Conservation (phyloP, 2,329 filamentous ascomycete species). For the Claviceps sp. region DNA sequence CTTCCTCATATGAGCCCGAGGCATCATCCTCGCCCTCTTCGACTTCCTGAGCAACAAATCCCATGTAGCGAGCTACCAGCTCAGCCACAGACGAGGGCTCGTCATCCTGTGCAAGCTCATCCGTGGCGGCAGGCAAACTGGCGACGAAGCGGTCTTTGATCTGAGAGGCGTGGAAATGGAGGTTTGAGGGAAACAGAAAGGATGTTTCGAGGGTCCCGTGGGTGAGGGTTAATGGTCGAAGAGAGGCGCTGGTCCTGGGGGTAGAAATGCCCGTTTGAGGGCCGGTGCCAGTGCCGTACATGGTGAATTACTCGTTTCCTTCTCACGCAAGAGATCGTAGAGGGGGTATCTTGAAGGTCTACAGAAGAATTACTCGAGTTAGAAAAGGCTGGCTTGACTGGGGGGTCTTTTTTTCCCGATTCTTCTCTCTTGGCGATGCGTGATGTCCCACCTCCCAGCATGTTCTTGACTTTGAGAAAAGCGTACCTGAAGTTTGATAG, state of each 20-base stretch:
- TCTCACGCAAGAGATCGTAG: neutral
- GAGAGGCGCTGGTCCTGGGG: constrained; percentile 81
- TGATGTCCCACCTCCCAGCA: neutral
- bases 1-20: constrained; percentile 80
- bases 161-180: constrained; percentile 93
- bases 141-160: constrained; percentile 82
- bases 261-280: constrained; percentile 95
- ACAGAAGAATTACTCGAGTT: neutral
- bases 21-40: constrained; percentile 85
- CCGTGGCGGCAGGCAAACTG: constrained; percentile 78
- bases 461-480: neutral
- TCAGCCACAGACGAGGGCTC: constrained; percentile 94
- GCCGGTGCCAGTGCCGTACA: constrained; percentile 77
- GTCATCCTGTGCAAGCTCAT: constrained; percentile 94
- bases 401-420: too few species aligned
- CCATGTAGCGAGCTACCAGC: constrained; percentile 85
- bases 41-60: constrained; percentile 76
- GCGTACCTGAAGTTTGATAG: constrained; percentile 21
- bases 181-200: constrained; percentile 84
- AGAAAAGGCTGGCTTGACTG: neutral
- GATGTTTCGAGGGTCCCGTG: constrained; percentile 95
- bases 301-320: constrained; percentile 28
- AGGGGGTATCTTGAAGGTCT: constrained; percentile 29
- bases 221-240: constrained; percentile 77
- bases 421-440: neutral